A percentile compares a stretch with the other conserved stretches of the same genome.
Conservation (phyloP, 495 filamentous ascomycete species). For the Aspergillus bridgeri region DNA sequence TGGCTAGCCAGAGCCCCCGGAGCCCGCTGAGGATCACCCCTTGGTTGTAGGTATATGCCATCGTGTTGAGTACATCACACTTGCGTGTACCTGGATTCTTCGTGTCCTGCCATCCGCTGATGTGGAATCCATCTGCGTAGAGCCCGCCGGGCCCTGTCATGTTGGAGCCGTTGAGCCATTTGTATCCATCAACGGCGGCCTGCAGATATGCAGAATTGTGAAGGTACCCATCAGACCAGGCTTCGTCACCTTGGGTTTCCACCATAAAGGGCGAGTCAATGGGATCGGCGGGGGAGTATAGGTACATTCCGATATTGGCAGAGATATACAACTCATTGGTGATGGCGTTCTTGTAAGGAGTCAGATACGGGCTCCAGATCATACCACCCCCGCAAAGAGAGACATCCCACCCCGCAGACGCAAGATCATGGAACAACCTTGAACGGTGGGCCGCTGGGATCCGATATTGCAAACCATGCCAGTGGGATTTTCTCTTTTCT, state of each 20-base stretch:
- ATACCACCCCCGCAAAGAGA: constrained; percentile 84
- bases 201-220: constrained; percentile 64
- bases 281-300: constrained; percentile 78
- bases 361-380: constrained; percentile 81
- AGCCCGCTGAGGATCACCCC: constrained; percentile 87
- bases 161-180: constrained; percentile 71
- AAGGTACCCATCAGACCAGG: constrained; percentile 29
- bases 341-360: constrained; percentile 95
- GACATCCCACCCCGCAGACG: constrained; percentile 75
- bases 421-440: constrained; percentile 85
- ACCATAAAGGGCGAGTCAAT: constrained; percentile 64
- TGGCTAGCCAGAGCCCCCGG: constrained; percentile 73
- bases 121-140: constrained; percentile 88
- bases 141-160: constrained; percentile 82
- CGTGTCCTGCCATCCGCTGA: constrained; percentile 57
- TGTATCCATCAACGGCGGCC: constrained; percentile 73
- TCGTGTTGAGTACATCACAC: constrained; percentile 78
- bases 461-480: constrained; percentile 77
- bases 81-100: constrained; percentile 47
- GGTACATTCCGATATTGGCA: constrained; percentile 84
- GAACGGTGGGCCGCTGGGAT: constrained; percentile 80
- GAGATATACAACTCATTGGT: constrained; percentile 91
- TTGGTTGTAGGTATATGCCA: constrained; percentile 96
- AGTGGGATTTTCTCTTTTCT: constrained; percentile 29
- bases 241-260: constrained; percentile 6